Evolutionary conservation across 371 early-diverging fungal species (phyloP).

Genomic region (Syncephalastrum racemosum): DNA sequence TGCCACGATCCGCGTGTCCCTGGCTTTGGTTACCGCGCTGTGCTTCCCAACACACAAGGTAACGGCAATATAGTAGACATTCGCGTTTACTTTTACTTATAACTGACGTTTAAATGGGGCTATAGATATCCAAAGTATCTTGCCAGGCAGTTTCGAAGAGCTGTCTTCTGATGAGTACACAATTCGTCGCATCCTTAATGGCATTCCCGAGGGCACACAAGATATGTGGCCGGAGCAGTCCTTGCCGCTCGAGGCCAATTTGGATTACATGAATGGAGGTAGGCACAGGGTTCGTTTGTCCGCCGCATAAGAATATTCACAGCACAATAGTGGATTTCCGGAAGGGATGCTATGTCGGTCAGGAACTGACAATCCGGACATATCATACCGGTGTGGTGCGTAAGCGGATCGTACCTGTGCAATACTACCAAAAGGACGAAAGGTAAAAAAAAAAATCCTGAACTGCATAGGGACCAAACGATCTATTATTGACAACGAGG

Average conservation of each 20-base stretch:
- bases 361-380: slow-evolving; percentile 96
- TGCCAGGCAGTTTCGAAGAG: slow-evolving; percentile 40
- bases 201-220: slow-evolving; percentile 87
- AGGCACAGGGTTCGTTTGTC: slow-evolving; percentile 4
- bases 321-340: slow-evolving; percentile 86
- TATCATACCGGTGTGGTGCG: slow-evolving; percentile 93
- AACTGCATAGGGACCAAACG: not conserved
- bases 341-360: slow-evolving; percentile 98
- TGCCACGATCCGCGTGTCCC: slow-evolving; percentile 58
- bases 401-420: slow-evolving; percentile 89
- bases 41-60: slow-evolving; percentile 33
- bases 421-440: slow-evolving; percentile 45
- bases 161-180: slow-evolving; percentile 62
- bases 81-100: not conserved
- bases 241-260: slow-evolving; percentile 88
- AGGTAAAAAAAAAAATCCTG: slow-evolving; percentile 26
- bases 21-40: slow-evolving; percentile 60
- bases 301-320: not conserved
- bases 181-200: slow-evolving; percentile 76
- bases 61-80: not conserved
- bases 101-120: not conserved
- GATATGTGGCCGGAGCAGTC: slow-evolving; percentile 75
- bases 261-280: slow-evolving; percentile 92
- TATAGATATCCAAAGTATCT: slow-evolving; percentile 21
- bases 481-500: not conserved